These are phyloP conservation scores for Forsythia viridissima DNA, from an alignment of 257 asterid genomes.

Conservation along the genomic window DNA sequence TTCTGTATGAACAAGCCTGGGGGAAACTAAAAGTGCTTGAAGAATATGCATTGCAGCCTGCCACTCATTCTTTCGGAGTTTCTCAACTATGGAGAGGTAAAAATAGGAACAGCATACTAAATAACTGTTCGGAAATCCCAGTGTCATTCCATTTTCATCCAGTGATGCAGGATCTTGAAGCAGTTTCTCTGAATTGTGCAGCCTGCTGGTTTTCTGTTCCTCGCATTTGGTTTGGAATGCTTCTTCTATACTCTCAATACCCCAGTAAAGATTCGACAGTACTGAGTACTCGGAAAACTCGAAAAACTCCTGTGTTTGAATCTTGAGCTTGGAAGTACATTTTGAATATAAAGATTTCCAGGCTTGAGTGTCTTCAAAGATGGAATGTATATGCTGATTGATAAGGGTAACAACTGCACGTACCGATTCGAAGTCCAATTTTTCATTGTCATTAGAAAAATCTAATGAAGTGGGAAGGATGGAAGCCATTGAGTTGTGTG, in stretches of 20 bases:
- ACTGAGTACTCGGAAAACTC: constrained; percentile 75
- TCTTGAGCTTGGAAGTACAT: constrained; percentile 60
- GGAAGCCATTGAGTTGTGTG: constrained; percentile 49
- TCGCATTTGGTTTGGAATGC: constrained; percentile 33
- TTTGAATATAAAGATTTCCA: constrained; percentile 44
- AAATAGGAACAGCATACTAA: constrained; percentile 63
- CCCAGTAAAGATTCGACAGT: constrained; percentile 82
- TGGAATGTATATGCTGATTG: constrained; percentile 42
- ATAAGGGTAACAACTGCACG: constrained; percentile 41
- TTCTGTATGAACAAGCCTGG: constrained; percentile 50
- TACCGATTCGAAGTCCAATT: constrained; percentile 53
- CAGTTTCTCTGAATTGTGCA: constrained; percentile 66
- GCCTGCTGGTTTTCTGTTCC: constrained; percentile 37
- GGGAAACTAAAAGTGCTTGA: constrained; percentile 66
- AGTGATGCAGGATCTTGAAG: constrained; percentile 87
- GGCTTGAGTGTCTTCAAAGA: constrained; percentile 38
- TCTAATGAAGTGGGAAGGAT: constrained; percentile 25
- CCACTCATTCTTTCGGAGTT: constrained; percentile 59
- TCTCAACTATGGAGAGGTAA: constrained; percentile 56
- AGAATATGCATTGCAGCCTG: constrained; percentile 77
- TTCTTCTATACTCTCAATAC: constrained; percentile 53
- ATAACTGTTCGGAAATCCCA: constrained; percentile 55
- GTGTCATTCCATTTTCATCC: constrained; percentile 58
- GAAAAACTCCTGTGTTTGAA: constrained; percentile 50
- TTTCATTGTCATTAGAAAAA: constrained; percentile 39